Conservation (phyloP, 805 yeast species). For the Yamadazyma takamatsuzukensis region DNA sequence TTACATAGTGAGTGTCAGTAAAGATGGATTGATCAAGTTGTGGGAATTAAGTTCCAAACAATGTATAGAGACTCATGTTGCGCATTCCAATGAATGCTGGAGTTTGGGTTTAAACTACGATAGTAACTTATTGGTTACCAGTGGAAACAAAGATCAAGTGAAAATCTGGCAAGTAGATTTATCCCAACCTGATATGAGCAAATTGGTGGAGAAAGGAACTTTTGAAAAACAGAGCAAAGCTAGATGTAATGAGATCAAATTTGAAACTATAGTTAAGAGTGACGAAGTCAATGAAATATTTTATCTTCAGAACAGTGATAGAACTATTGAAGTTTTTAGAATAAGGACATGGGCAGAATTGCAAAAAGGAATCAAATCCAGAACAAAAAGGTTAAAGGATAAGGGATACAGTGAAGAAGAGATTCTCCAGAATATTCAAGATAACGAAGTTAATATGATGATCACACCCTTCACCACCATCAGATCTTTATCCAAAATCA, state of each 20-base stretch:
- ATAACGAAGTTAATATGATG: slow-evolving; percentile 52
- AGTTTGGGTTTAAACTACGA: slow-evolving; percentile 51
- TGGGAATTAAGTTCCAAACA: slow-evolving; percentile 93
- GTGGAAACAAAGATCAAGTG: slow-evolving; percentile 77
- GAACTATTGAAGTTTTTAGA: slow-evolving; percentile 76
- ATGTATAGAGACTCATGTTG: slow-evolving; percentile 91
- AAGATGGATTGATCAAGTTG: slow-evolving; percentile 86
- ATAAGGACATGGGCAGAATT: slow-evolving; percentile 74
- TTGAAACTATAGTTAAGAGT: slow-evolving; percentile 29
- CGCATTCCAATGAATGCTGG: slow-evolving; percentile 95
- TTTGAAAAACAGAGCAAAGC: slow-evolving; percentile 75
- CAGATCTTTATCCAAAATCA: slow-evolving; percentile 62
- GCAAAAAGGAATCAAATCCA: slow-evolving; percentile 67
- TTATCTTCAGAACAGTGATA: slow-evolving; percentile 74
- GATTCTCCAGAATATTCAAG: slow-evolving; percentile 38
- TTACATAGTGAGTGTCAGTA: slow-evolving; percentile 72
- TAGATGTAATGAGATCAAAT: slow-evolving; percentile 60
- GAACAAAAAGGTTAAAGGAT: slow-evolving; percentile 74
- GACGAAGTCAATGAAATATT: slow-evolving; percentile 47
- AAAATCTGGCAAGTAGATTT: slow-evolving; percentile 80
- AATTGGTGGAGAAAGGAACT: slow-evolving; percentile 54
- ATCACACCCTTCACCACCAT: slow-evolving; percentile 68
- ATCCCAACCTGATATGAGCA: slow-evolving; percentile 44
- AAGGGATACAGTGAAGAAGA: slow-evolving; percentile 61
- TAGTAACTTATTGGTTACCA: slow-evolving; percentile 53